phyloP scores from a whole-genome alignment of 306 rosid species.

The Quercus parvula region DNA sequence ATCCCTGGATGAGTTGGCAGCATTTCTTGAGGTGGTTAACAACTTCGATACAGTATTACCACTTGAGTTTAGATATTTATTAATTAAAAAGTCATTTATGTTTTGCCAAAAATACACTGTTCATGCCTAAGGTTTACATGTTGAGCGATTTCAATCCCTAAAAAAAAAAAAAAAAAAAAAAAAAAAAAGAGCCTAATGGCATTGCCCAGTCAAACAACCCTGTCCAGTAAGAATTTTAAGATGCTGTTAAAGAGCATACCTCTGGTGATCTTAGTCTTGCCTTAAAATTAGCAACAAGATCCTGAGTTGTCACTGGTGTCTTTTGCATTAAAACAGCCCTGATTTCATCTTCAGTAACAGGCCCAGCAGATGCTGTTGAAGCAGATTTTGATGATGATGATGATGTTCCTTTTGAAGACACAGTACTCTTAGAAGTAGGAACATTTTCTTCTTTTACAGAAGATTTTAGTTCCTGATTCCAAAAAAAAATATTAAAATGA shows the following conservation, averaged over 20 bases:
- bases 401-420: slow-evolving; percentile 49
- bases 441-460: slow-evolving; percentile 52
- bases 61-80: too few relatives aligned
- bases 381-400: slow-evolving; percentile 41
- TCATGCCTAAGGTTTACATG: too few relatives aligned
- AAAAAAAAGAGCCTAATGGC: slow-evolving; percentile 8
- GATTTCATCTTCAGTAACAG: slow-evolving; percentile 87
- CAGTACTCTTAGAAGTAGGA: slow-evolving; percentile 46
- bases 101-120: too few relatives aligned
- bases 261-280: slow-evolving; percentile 64
- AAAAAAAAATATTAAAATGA: neutral
- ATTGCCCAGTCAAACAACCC: neutral
- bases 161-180: neutral
- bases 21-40: too few relatives aligned
- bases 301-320: slow-evolving; percentile 87
- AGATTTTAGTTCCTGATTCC: slow-evolving; percentile 61
- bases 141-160: too few relatives aligned
- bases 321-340: slow-evolving; percentile 77
- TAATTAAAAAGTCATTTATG: too few relatives aligned
- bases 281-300: slow-evolving; percentile 85
- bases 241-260: slow-evolving; percentile 39
- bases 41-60: too few relatives aligned
- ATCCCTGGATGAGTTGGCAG: too few relatives aligned
- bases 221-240: slow-evolving; percentile 10
- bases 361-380: slow-evolving; percentile 61